These are phyloP conservation scores for Pinguiococcus pyrenoidosus DNA, from an alignment of 108 stramenopile genomes.

Conservation along the genomic window DNA sequence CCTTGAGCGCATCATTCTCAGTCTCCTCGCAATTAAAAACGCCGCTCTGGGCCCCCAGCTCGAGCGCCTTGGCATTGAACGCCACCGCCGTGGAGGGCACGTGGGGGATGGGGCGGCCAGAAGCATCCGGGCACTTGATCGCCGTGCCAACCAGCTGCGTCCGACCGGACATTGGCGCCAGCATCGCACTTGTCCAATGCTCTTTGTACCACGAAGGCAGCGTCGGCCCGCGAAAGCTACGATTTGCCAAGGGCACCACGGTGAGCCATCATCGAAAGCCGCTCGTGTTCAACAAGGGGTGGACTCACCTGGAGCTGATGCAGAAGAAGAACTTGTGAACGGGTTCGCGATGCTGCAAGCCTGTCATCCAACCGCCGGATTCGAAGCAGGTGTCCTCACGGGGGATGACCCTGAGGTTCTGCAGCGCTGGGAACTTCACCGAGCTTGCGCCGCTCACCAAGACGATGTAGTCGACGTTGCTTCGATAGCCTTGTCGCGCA, in stretches of 20 bases:
- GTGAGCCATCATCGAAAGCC: no score
- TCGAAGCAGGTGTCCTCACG: conserved; percentile 4
- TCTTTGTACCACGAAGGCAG: no score
- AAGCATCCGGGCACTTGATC: not conserved
- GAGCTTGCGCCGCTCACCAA: not conserved
- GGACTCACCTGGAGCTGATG: no score
- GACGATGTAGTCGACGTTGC: not conserved
- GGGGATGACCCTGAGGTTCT: not conserved
- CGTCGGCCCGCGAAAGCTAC: not conserved
- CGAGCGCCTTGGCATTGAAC: not conserved
- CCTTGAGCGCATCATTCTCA: not conserved
- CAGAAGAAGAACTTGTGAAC: not conserved
- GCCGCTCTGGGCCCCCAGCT: not conserved
- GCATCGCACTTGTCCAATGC: no score
- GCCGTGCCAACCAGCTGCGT: not conserved
- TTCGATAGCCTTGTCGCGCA: no score
- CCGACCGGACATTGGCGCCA: not conserved
- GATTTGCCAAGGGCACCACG: no score
- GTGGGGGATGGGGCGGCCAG: not conserved
- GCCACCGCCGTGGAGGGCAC: not conserved
- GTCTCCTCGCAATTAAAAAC: not conserved
- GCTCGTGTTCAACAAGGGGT: no score
- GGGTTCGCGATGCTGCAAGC: not conserved
- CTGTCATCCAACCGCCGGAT: not conserved
- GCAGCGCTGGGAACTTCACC: not conserved